Percentiles rank a stretch among this genome's conserved stretches.
phyloP scores from a whole-genome alignment of 2,329 filamentous ascomycete genomes.

The Fusarium albidum region DNA sequence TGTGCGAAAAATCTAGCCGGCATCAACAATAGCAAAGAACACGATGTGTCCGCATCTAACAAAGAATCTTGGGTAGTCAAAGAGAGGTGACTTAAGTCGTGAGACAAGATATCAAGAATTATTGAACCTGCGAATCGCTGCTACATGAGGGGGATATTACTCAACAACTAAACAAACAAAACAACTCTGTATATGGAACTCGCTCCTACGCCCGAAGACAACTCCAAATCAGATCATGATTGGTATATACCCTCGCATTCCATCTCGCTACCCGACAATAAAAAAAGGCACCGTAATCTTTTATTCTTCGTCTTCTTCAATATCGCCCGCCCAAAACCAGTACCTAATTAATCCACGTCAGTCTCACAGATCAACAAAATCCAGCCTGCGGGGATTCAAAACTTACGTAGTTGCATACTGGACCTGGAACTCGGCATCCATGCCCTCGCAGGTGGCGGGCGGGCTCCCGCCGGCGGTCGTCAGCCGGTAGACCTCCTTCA shows the following conservation, averaged over 20 bases:
- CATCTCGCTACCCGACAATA: background rate
- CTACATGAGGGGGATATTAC: constrained; percentile 32
- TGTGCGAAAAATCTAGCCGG: too few relatives aligned
- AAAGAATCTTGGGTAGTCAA: too few relatives aligned
- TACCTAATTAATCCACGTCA: constrained; percentile 34
- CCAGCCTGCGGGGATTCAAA: background rate
- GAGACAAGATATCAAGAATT: constrained; percentile 29
- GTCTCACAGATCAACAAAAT: too few relatives aligned
- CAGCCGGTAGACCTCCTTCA: constrained; percentile 83
- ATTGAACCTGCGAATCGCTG: constrained; percentile 25
- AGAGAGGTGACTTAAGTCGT: too few relatives aligned
- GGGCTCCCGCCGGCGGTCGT: constrained; percentile 83
- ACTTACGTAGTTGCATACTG: constrained; percentile 87
- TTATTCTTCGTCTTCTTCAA: constrained; percentile 21
- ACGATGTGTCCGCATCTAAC: too few relatives aligned
- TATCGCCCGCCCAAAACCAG: constrained; percentile 40
- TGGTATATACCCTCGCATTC: background rate
- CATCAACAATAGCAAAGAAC: too few relatives aligned
- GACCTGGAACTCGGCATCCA: constrained; percentile 71
- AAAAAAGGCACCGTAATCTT: background rate
- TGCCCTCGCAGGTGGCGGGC: constrained; percentile 75
- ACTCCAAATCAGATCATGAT: background rate
- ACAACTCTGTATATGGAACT: constrained; percentile 26
- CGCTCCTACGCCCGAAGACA: constrained; percentile 1
- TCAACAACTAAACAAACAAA: constrained; percentile 17